A percentile compares a stretch with the other conserved stretches of the same genome.
Conservation (phyloP, 192 early-diverging fungal genomes). For the Gigaspora rosea region DNA sequence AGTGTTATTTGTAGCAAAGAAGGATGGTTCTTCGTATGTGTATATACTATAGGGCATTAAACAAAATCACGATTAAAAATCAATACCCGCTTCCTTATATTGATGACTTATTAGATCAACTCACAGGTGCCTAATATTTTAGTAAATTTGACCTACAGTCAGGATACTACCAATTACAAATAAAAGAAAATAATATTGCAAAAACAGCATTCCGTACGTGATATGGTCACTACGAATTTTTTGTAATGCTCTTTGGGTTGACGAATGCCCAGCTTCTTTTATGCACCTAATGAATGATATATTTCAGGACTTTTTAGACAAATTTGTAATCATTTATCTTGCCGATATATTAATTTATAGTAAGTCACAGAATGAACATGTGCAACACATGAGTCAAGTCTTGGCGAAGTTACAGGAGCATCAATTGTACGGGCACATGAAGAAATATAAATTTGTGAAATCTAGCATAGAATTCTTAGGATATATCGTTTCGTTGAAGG, state of each 20-base stretch:
- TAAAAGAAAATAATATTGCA: slow-evolving; percentile 34
- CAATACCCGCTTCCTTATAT: too few species aligned
- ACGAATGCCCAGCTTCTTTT: too few species aligned
- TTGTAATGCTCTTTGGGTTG: too few species aligned
- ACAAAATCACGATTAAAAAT: too few species aligned
- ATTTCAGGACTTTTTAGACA: too few species aligned
- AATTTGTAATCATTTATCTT: slow-evolving; percentile 43
- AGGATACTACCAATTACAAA: slow-evolving; percentile 49
- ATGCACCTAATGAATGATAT: too few species aligned
- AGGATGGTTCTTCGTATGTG: too few species aligned
- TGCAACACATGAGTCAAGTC: slow-evolving; percentile 28
- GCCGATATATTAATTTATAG: slow-evolving; percentile 48
- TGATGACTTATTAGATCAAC: too few species aligned
- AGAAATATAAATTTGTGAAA: slow-evolving; percentile 38
- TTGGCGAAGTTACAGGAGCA: slow-evolving; percentile 26
- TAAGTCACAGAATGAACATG: slow-evolving; percentile 36
- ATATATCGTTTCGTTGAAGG: slow-evolving; percentile 30
- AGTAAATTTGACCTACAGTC: slow-evolving; percentile 47
- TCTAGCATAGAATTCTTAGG: slow-evolving; percentile 39
- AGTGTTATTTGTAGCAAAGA: too few species aligned
- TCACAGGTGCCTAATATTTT: slow-evolving; percentile 40
- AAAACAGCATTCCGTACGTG: slow-evolving; percentile 43
- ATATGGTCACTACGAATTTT: too few species aligned
- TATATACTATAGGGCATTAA: too few species aligned
- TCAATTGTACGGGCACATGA: slow-evolving; percentile 20